Percentiles rank a stretch among this genome's conserved stretches.
phyloP scores from a whole-genome alignment of 306 rosid genomes.

The Hylodesmum podocarpum region DNA sequence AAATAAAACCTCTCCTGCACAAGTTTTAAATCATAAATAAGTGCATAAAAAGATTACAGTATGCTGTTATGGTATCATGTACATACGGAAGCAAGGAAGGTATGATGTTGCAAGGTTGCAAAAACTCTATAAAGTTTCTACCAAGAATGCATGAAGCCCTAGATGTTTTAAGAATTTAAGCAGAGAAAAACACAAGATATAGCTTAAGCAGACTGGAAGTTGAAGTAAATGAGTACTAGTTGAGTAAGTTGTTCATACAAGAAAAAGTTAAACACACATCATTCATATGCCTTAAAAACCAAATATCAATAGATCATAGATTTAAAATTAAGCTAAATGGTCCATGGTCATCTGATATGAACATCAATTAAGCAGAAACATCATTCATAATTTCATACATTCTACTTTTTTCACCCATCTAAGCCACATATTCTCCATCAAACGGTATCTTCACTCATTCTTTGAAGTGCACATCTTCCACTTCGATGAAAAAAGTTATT shows the following conservation, averaged over 20 bases:
- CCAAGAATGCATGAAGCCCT: background rate
- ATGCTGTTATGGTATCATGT: background rate
- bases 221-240: background rate
- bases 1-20: conserved; percentile 95
- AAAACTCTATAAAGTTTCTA: background rate
- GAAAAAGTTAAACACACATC: background rate
- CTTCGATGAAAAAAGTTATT: conserved; percentile 2
- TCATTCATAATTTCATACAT: background rate
- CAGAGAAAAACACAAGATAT: background rate
- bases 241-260: conserved; percentile 5
- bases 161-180: background rate
- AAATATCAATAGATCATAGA: background rate
- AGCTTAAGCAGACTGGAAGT: background rate
- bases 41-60: background rate
- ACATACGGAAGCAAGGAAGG: background rate
- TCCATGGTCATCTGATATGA: background rate
- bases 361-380: background rate
- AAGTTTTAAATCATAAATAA: conserved; percentile 7
- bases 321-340: background rate
- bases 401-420: conserved; percentile 6
- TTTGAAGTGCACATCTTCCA: background rate
- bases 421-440: background rate
- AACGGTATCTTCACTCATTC: background rate
- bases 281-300: background rate
- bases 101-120: background rate